These are phyloP conservation scores for Aquilaria malaccensis DNA, from an alignment of 345 rosid species.

Conservation along the genomic window DNA sequence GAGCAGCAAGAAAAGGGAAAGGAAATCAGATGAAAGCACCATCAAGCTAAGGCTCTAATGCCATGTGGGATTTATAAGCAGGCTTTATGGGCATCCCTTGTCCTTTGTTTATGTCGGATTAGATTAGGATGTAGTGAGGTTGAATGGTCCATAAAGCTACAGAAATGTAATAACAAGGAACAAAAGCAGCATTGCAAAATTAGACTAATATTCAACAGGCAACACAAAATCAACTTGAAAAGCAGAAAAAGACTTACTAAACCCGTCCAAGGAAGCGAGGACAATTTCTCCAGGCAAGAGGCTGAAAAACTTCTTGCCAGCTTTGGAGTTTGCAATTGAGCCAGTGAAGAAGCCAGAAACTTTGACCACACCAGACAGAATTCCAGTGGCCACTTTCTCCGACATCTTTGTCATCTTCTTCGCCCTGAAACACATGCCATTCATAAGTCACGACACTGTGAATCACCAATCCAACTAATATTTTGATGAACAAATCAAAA, in stretches of 20 bases:
- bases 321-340: slow-evolving; percentile 75
- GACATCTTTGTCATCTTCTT: slow-evolving; percentile 82
- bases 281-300: slow-evolving; percentile 84
- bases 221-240: not conserved
- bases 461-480: too few relatives aligned
- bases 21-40: too few relatives aligned
- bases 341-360: slow-evolving; percentile 72
- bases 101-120: too few relatives aligned
- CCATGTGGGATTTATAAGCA: too few relatives aligned
- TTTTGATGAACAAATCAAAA: not conserved
- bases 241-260: slow-evolving; percentile 45
- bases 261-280: slow-evolving; percentile 94
- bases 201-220: too few relatives aligned
- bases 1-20: too few relatives aligned
- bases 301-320: slow-evolving; percentile 74
- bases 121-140: too few relatives aligned
- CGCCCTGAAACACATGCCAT: slow-evolving; percentile 40
- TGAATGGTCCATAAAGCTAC: too few relatives aligned
- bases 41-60: too few relatives aligned
- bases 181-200: too few relatives aligned
- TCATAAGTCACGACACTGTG: not conserved
- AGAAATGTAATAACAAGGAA: too few relatives aligned
- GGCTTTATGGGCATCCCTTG: too few relatives aligned
- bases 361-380: slow-evolving; percentile 80
- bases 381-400: slow-evolving; percentile 64